Conservation (phyloP, 2,329 filamentous ascomycete genomes). For the Aspergillus sp. region DNA sequence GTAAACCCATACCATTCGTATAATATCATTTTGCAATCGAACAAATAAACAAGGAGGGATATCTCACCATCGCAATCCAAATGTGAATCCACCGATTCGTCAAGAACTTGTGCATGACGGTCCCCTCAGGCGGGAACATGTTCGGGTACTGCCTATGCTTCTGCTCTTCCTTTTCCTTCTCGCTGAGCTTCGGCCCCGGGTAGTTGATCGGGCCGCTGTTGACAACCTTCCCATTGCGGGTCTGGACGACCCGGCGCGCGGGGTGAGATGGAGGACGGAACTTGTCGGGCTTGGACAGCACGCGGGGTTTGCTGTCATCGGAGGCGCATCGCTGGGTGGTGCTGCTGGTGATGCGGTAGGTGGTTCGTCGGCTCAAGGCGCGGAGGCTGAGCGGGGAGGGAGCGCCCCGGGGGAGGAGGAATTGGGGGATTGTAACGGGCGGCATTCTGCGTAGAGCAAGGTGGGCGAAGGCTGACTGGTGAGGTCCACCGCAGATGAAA, state of each 20-base stretch:
- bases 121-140: conserved; percentile 81
- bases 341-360: conserved; percentile 10
- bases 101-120: conserved; percentile 82
- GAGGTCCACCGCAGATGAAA: not conserved
- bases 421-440: conserved; percentile 57
- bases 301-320: conserved; percentile 57
- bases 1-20: not conserved
- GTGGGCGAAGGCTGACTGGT: no score
- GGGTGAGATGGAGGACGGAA: conserved; percentile 94
- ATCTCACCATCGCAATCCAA: conserved; percentile 73
- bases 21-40: not conserved
- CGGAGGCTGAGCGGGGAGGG: conserved; percentile 34
- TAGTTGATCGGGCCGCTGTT: conserved; percentile 63
- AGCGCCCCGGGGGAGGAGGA: conserved; percentile 64
- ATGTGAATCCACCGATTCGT: conserved; percentile 75
- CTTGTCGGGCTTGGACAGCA: conserved; percentile 82
- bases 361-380: conserved; percentile 25
- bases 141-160: conserved; percentile 76
- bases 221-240: conserved; percentile 31
- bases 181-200: conserved; percentile 66
- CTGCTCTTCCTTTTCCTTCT: conserved; percentile 67
- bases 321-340: conserved; percentile 29
- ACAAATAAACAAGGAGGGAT: not conserved
- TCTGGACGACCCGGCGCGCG: conserved; percentile 62
- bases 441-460: conserved; percentile 17